phyloP scores from a whole-genome alignment of 129 eudicot species.

The Gnaphalium uliginosum region DNA sequence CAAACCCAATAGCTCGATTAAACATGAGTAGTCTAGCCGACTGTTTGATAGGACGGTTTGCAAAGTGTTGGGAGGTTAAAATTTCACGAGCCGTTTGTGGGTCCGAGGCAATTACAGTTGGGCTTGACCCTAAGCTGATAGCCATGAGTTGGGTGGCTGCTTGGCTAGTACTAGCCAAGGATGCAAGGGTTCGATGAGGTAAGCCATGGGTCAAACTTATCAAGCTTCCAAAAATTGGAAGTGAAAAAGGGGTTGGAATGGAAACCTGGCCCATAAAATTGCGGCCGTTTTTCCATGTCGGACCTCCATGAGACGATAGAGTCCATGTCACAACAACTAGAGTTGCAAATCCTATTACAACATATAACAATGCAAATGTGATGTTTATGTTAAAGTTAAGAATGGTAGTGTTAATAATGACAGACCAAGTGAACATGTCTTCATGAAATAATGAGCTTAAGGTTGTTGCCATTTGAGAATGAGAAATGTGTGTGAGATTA shows the following conservation, averaged over 20 bases:
- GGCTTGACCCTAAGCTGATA: slow-evolving; percentile 64
- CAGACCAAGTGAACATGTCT: slow-evolving; percentile 36
- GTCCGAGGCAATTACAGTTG: slow-evolving; percentile 58
- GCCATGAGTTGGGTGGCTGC: slow-evolving; percentile 64
- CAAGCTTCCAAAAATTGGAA: slow-evolving; percentile 58
- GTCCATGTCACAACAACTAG: slow-evolving; percentile 44
- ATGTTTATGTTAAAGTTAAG: slow-evolving; percentile 28
- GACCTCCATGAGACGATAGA: slow-evolving; percentile 46
- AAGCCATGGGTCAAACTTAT: slow-evolving; percentile 49
- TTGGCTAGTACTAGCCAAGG: slow-evolving; percentile 38
- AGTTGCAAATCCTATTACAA: slow-evolving; percentile 22
- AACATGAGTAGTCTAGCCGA: slow-evolving; percentile 72
- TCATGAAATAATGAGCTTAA: slow-evolving; percentile 12
- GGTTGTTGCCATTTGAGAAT: slow-evolving; percentile 19
- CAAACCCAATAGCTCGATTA: slow-evolving; percentile 72
- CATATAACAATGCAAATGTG: slow-evolving; percentile 9
- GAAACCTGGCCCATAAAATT: slow-evolving; percentile 39
- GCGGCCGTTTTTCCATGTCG: slow-evolving; percentile 59
- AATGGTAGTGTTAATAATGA: slow-evolving; percentile 29
- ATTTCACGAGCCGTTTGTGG: slow-evolving; percentile 57
- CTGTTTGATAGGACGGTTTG: slow-evolving; percentile 68
- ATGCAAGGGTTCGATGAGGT: slow-evolving; percentile 64
- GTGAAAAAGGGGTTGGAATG: slow-evolving; percentile 55
- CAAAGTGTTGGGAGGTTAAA: slow-evolving; percentile 55
- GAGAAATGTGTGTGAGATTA: slow-evolving; percentile 2